A percentile compares a stretch with the other conserved stretches of the same genome.
phyloP scores from a whole-genome alignment of 1,139 yeast genomes.

The Kodamaea alishanica region DNA sequence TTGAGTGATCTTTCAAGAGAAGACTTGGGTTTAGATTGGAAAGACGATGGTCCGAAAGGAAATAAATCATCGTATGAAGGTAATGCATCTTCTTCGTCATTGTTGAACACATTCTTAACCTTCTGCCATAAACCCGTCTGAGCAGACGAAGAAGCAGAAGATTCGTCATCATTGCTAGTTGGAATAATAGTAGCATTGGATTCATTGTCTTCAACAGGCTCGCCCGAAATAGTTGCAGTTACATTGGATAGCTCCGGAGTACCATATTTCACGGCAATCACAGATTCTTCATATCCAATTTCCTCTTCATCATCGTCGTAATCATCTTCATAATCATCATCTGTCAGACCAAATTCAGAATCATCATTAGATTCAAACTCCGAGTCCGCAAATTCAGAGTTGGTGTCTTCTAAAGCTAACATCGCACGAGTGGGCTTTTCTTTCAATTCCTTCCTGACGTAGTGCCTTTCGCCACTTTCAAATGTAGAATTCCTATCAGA shows the following conservation, averaged over 20 bases:
- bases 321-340: slow-evolving; percentile 17
- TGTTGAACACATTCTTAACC: slow-evolving; percentile 55
- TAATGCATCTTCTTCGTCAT: slow-evolving; percentile 43
- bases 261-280: no score
- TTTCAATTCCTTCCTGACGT: slow-evolving; percentile 12
- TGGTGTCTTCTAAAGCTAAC: slow-evolving; percentile 14
- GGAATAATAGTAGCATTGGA: slow-evolving; percentile 13
- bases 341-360: slow-evolving; percentile 23
- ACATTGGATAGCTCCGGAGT: no score
- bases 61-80: slow-evolving; percentile 83
- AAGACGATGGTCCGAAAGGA: slow-evolving; percentile 53
- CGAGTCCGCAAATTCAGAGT: slow-evolving; percentile 42
- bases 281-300: slow-evolving; percentile 8
- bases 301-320: slow-evolving; percentile 21
- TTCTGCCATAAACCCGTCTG: slow-evolving; percentile 54
- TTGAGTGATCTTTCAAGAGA: slow-evolving; percentile 34
- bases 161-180: slow-evolving; percentile 6
- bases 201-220: slow-evolving; percentile 9
- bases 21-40: slow-evolving; percentile 33
- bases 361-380: slow-evolving; percentile 37
- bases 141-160: slow-evolving; percentile 8
- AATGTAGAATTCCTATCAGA: slow-evolving; percentile 9
- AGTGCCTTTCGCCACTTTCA: slow-evolving; percentile 13
- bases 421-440: slow-evolving; percentile 2
- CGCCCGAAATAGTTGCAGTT: slow-evolving; percentile 9